Evolutionary conservation across 371 early-diverging fungal species (phyloP), one percentile per base, ranked within the genome.

Genomic region (Rhizopus stolonifer): DNA sequence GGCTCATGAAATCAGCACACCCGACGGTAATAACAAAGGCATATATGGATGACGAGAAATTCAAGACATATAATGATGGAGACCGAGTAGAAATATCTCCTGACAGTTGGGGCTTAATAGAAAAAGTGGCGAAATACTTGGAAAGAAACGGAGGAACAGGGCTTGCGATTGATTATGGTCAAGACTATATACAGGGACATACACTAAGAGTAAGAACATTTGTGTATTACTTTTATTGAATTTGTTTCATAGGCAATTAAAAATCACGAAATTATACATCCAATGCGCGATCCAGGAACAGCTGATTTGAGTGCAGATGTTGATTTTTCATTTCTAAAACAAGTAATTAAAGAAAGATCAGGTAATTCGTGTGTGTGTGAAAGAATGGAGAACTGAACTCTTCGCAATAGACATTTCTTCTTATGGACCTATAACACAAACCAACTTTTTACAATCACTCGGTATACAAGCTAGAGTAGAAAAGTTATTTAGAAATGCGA

Each of bases 281-380:
- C 90, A 0, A 80, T 96, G 49, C 80, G 77, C 23, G 60, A 72
- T 18, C 96, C 96, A 1, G 98, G 98, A 3, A 81, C 82, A 11
- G 81, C 87, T 18, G 98, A 98, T 78, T 69, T 98, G 21, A 94
- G 91, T 50, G 91, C 89, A 0, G 92, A 98, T 69, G 97, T 98
- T 0, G 93, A 98, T 64, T 98, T 97, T 69, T 63, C 81, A 19
- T 81, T 86, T 47, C 58, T 98, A 38, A 79, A 81, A 38, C 65
- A 80, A 15, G 86, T 88, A 0, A 79, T 83, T 31, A 54, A 56
- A 14, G 75, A 67, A 22, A 54, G 49, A 29, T 38, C 67, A 39
- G 43, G 63, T 81, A 51, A 83, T 81, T 42, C 15, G 7, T 36
- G 10, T 42, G 21, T 15, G 10, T 19, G 21, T 42, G 18, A 9